Base-by-base conservation (phyloP, 768 basidiomycete species). In the Mycena vitilis region DNA sequence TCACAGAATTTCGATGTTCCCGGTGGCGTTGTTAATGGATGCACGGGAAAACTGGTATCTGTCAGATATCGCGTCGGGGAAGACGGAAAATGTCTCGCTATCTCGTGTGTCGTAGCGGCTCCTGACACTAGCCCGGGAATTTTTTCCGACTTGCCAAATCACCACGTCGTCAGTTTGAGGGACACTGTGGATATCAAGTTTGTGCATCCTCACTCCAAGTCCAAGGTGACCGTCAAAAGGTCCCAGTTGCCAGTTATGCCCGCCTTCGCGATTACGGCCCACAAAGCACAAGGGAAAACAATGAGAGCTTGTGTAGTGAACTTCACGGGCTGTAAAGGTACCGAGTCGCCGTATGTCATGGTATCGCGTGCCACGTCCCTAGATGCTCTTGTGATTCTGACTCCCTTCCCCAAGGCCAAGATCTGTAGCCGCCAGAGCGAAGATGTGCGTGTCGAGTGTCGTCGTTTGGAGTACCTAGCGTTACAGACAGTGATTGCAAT, bases 271-370 rank as follows among this genome's bases (percentile, higher is more conserved):
- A 56, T 56, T 3, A 56, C 54, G 1, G 54, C 54, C 1, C 38
- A 56, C 20, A 56, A 56, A n/a, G 13, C 54, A 0, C 54, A 56
- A 13, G 54, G 54, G 1, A 56, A 55, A 40, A 56, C 54, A 20
- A 7, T 56, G 16, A 1, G 5, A 3, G 38, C 54, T 1, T 38
- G 37, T 12, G 30, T 56, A 1, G 54, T 56, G 4, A 38, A 56
- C 22, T 22, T 56, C n/a, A 10, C 20, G 22, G 10, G 10, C 5
- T 51, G 49, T 23, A 2, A 23, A 7, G 49, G 49, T 3, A 51
- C 37, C 7, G 38, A 56, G 38, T 56, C 54, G n/a, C 54, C 54
- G 54, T 56, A 56, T 23, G 54, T 56, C 10, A 56, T 56, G 54
- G 18, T 56, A 4, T 56, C 54, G 1, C 36, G 54, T 9, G 54